These are phyloP conservation scores for Cordyceps javanica DNA, from an alignment of 2,329 filamentous ascomycete species.

Conservation along the genomic window DNA sequence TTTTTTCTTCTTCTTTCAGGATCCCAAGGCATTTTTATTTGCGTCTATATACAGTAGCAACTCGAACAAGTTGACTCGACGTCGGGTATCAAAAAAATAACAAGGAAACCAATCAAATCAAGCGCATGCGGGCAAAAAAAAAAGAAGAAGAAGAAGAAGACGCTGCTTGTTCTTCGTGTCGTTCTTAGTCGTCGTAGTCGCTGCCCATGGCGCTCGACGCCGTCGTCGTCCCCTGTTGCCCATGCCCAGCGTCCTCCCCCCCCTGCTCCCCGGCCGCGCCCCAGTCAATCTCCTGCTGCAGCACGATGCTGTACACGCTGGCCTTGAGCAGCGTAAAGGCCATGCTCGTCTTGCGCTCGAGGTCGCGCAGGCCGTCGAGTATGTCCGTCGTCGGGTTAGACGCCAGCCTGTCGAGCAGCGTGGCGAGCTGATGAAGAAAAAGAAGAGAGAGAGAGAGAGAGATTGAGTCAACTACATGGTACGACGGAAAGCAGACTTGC, in stretches of 20 bases:
- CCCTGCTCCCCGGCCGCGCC: too few species aligned
- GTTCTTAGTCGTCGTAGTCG: background rate
- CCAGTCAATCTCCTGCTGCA: constrained; percentile 92
- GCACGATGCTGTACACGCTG: constrained; percentile 95
- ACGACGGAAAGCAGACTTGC: too few species aligned
- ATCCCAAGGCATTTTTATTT: too few species aligned
- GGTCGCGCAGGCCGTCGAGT: constrained; percentile 74
- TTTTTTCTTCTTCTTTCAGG: too few species aligned
- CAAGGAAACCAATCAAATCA: background rate
- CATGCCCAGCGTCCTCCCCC: constrained; percentile 34
- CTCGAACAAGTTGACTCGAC: background rate
- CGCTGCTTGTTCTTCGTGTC: background rate
- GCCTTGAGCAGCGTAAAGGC: constrained; percentile 96
- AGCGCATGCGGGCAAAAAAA: background rate
- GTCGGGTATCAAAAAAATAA: background rate
- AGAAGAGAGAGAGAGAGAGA: too few species aligned
- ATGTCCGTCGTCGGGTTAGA: constrained; percentile 72
- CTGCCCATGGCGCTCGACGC: constrained; percentile 6
- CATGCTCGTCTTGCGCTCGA: constrained; percentile 90
- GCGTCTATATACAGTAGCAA: background rate
- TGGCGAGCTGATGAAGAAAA: constrained; percentile 44
- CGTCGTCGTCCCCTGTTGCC: constrained; percentile 14
- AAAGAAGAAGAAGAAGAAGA: background rate
- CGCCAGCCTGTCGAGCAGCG: constrained; percentile 56
- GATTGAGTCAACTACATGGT: too few species aligned